A percentile compares a stretch with the other conserved stretches of the same genome.
Evolutionary conservation across 2,329 filamentous ascomycete species (phyloP).

Genomic region (Fusarium sp.): DNA sequence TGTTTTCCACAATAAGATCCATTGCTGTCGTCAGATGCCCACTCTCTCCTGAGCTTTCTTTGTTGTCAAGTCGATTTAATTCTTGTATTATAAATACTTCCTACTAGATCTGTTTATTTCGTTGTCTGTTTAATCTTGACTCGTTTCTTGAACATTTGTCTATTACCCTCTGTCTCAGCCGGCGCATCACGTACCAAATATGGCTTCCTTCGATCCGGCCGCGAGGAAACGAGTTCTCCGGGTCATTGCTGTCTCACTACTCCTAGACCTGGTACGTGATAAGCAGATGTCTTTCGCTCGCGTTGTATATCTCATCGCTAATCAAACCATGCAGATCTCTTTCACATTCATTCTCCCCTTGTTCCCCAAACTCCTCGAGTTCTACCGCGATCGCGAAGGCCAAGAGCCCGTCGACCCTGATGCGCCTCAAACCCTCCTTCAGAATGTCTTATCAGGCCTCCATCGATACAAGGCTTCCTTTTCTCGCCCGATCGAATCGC

Average conservation of each 20-base stretch:
- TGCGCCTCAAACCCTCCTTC: constrained; percentile 72
- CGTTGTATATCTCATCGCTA: not conserved
- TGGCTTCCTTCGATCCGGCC: constrained; percentile 59
- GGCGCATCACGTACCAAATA: constrained; percentile 37
- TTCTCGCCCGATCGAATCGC: constrained; percentile 88
- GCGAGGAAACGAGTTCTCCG: constrained; percentile 82
- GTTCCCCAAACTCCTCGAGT: constrained; percentile 93
- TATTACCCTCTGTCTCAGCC: not conserved
- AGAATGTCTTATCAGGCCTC: constrained; percentile 80
- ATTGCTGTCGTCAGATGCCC: constrained; percentile 34
- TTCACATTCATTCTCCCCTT: constrained; percentile 98
- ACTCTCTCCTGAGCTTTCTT: constrained; percentile 33
- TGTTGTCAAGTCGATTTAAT: constrained; percentile 4
- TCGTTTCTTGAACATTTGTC: not conserved
- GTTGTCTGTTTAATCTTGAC: not conserved
- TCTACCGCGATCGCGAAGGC: constrained; percentile 88
- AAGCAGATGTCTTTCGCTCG: not conserved
- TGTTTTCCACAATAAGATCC: constrained; percentile 25
- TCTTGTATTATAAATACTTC: not conserved
- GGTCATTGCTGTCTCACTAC: constrained; percentile 87
- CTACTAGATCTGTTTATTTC: not conserved
- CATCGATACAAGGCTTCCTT: constrained; percentile 97
- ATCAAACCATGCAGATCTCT: constrained; percentile 72
- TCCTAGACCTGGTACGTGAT: constrained; percentile 80
- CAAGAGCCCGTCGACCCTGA: constrained; percentile 55